phyloP scores from a whole-genome alignment of 257 asterid species.

The Oldenlandia corymbosa region DNA sequence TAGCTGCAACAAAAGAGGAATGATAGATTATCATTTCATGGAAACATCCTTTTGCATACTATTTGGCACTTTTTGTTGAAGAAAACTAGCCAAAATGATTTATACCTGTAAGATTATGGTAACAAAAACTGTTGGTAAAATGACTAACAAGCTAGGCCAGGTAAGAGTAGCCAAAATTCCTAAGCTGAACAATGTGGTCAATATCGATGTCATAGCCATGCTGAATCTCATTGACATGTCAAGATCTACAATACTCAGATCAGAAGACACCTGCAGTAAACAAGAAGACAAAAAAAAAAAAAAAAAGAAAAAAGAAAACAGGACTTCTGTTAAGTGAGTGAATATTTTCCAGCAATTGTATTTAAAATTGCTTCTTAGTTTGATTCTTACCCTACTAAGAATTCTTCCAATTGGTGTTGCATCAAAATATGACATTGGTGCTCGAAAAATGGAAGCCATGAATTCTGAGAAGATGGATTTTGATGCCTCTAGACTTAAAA shows the following conservation, averaged over 20 bases:
- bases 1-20: constrained; percentile 16
- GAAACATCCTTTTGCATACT: not conserved
- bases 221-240: constrained; percentile 28
- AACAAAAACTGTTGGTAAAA: constrained; percentile 21
- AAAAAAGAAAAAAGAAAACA: too few species aligned
- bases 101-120: constrained; percentile 28
- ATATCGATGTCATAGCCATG: constrained; percentile 17
- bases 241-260: constrained; percentile 31
- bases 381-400: constrained; percentile 38
- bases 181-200: constrained; percentile 28
- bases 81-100: not conserved
- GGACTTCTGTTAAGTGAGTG: too few species aligned
- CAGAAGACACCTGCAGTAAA: constrained; percentile 31
- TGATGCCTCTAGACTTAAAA: constrained; percentile 37
- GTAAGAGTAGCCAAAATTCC: constrained; percentile 30
- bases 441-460: constrained; percentile 36
- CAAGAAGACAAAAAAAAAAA: too few species aligned
- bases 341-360: not conserved
- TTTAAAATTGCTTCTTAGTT: not conserved
- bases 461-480: constrained; percentile 29
- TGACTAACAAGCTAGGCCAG: constrained; percentile 29
- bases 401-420: constrained; percentile 55
- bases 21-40: not conserved
- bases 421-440: constrained; percentile 48
- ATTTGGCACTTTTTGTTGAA: not conserved